Base-by-base conservation (phyloP, 805 yeast genomes). In the Scheffersomyces ergatensis region DNA sequence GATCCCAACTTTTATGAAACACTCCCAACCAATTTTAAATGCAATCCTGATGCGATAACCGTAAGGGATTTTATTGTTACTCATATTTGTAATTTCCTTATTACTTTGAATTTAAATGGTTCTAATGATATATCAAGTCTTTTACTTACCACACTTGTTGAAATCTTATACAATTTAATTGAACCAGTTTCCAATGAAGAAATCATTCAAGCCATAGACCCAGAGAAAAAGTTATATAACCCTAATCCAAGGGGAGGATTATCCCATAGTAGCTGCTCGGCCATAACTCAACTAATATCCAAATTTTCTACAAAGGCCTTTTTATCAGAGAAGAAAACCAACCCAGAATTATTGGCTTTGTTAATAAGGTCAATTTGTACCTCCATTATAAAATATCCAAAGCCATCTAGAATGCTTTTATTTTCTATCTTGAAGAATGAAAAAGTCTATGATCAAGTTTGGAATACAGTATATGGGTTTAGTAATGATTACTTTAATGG, bases 1-100 rank as follows among this genome's bases (percentile, higher is more conserved):
- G 65, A 69, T 34, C 58, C 61, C 2, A 52, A 59, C 9, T 66
- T 68, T 39, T 78, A 77, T 50, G 72, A 70, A 17, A 57, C 66
- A 32, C 53, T 85, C n/a, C 89, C 89, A 3, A 63, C 62, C 26
- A 65, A 64, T 33, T 79, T 72, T 58, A 76, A 73, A 48, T 50
- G 71, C n/a, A 57, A 58, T 46, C 67, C 57, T 37, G 53, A 47
- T 41, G 77, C 66, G 16, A 51, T 71, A 8, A 80, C 88, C 0
- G 75, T 79, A 40, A 61, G 92, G 45, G 95, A 85, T 57, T 83
- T 82, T 42, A 40, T 81, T 6, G 67, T 83, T 0, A 65, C 73
- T 5, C 85, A 82, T 36, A 54, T 79, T 5, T 72, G 80, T 34
- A 62, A 63, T 18, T 50, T 76, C 26, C 49, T 80, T 5, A 47